phyloP scores from a whole-genome alignment of 768 basidiomycete species.

The Russula sp. region DNA sequence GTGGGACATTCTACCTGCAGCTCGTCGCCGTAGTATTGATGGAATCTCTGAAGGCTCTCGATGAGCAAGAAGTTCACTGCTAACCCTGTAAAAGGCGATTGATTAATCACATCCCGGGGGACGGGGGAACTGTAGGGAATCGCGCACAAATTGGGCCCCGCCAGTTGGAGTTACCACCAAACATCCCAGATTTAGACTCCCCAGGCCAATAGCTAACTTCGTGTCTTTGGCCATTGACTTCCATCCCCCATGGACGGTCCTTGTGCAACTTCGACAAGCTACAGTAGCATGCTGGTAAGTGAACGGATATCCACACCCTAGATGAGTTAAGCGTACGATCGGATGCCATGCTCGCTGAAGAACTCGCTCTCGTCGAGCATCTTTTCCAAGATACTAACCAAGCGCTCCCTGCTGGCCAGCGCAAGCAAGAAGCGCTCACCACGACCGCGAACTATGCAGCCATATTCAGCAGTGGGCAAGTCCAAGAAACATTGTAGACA shows the following conservation, averaged over 20 bases:
- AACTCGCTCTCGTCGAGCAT: constrained; percentile 99
- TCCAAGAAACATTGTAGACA: constrained; percentile 13
- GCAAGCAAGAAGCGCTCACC: constrained; percentile 87
- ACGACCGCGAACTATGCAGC: constrained; percentile 43
- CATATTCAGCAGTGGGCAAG: constrained; percentile 25
- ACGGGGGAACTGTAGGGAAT: not conserved
- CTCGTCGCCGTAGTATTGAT: constrained; percentile 94
- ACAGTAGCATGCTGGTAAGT: not conserved
- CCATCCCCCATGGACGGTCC: constrained; percentile 90
- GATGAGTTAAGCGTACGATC: constrained; percentile 61
- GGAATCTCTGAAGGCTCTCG: constrained; percentile 93
- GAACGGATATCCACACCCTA: not conserved
- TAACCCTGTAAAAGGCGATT: constrained; percentile 53
- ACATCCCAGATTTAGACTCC: constrained; percentile 96
- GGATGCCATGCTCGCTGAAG: constrained; percentile 88
- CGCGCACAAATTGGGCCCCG: constrained; percentile 79
- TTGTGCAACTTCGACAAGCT: constrained; percentile 89
- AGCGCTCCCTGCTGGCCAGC: constrained; percentile 84
- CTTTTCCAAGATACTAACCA: constrained; percentile 84
- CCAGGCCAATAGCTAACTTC: constrained; percentile 98
- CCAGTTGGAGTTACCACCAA: constrained; percentile 98
- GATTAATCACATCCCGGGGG: constrained; percentile 6
- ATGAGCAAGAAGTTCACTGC: constrained; percentile 95
- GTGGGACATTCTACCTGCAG: constrained; percentile 95
- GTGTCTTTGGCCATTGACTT: constrained; percentile 87